These are phyloP conservation scores for Pseudomicrostroma phylloplanum DNA, from an alignment of 1,284 basidiomycete species.

Conservation along the genomic window DNA sequence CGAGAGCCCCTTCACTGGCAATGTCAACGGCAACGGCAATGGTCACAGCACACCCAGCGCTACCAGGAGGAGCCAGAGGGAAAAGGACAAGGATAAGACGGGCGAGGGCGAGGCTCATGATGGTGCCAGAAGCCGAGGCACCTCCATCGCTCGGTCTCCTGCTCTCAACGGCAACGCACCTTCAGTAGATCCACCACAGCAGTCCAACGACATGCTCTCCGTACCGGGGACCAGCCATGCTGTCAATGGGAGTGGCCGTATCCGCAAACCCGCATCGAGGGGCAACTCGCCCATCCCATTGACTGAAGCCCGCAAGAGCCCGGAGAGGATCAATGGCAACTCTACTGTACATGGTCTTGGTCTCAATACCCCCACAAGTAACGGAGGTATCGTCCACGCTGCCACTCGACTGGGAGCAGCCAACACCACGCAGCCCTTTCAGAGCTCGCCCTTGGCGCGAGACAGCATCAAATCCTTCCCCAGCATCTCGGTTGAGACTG, in stretches of 20 bases:
- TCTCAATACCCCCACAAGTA: not conserved
- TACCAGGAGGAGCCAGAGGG: not conserved
- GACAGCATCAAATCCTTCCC: constrained; percentile 3
- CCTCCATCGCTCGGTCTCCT: not conserved
- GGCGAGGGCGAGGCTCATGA: not conserved
- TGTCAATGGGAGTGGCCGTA: not conserved
- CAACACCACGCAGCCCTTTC: not conserved
- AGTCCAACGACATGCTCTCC: not conserved
- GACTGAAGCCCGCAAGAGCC: not conserved
- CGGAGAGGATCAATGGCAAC: not conserved
- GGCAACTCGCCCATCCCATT: not conserved
- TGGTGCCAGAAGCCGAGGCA: not conserved
- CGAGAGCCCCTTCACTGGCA: constrained; percentile 29
- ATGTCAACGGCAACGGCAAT: constrained; percentile 6
- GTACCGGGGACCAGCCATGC: not conserved
- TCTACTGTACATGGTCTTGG: not conserved
- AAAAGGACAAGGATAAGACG: not conserved
- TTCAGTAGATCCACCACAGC: too few species aligned
- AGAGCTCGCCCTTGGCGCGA: not conserved
- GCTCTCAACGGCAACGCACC: too few species aligned
- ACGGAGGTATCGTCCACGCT: not conserved
- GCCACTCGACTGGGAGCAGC: not conserved
- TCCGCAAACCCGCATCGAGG: not conserved
- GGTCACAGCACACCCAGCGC: not conserved
- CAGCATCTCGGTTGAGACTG: too few species aligned